Conservation (phyloP, 306 rosid species). For the Citrullus colocynthis region DNA sequence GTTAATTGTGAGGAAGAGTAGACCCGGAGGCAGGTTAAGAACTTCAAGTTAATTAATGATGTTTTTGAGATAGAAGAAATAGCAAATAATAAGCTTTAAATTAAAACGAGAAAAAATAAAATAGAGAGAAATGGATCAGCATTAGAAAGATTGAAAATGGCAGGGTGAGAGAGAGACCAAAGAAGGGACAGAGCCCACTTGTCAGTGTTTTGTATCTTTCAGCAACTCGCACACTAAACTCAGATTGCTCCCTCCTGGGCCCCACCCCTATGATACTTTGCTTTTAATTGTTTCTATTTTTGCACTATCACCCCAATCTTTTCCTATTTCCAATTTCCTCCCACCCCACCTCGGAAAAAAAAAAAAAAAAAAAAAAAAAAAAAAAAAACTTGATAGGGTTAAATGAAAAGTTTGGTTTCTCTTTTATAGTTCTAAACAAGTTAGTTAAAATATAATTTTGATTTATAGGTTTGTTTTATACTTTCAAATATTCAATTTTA, state of each 20-base stretch:
- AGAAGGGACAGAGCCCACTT: background rate
- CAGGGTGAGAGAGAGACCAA: background rate
- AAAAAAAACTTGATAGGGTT: too few species aligned
- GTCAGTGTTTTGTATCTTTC: slow-evolving; percentile 4
- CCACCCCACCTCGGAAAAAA: too few species aligned
- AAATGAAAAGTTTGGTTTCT: too few species aligned
- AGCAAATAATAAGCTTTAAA: background rate
- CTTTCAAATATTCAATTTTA: too few species aligned
- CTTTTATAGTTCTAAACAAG: too few species aligned
- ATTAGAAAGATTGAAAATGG: background rate
- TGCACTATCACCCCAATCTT: background rate
- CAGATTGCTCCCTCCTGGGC: background rate
- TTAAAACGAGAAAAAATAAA: background rate
- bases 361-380: too few species aligned
- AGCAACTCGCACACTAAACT: background rate
- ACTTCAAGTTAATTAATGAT: background rate
- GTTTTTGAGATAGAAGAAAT: background rate
- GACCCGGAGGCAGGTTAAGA: too few species aligned
- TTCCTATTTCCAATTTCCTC: background rate
- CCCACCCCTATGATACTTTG: background rate
- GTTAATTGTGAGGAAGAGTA: too few species aligned
- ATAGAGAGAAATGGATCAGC: background rate
- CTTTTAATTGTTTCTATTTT: background rate
- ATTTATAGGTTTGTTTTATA: too few species aligned
- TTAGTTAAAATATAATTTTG: too few species aligned